Conservation (phyloP, 2,329 filamentous ascomycete genomes). For the Periconia sp. region DNA sequence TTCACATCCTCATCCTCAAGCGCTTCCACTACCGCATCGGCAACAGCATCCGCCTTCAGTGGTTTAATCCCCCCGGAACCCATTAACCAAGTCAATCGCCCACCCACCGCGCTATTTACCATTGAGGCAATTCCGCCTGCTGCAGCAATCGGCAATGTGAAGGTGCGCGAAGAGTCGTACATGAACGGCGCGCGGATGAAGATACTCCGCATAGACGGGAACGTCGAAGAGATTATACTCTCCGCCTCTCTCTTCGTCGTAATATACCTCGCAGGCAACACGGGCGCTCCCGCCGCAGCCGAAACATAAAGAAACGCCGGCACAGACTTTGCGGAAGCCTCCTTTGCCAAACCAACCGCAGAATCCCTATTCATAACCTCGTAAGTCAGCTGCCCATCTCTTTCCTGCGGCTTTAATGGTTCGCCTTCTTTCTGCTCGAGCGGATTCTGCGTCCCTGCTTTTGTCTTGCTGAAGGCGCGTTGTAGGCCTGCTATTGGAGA, state of each 20-base stretch:
- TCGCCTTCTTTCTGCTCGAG: constrained; percentile 65
- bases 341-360: constrained; percentile 82
- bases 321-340: constrained; percentile 69
- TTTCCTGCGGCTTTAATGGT: constrained; percentile 69
- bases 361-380: constrained; percentile 95
- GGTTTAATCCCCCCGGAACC: constrained; percentile 86
- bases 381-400: constrained; percentile 83
- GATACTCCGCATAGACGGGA: constrained; percentile 76
- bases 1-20: constrained; percentile 74
- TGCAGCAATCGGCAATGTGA: constrained; percentile 86
- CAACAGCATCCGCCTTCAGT: constrained; percentile 83
- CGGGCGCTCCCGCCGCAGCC: constrained; percentile 82
- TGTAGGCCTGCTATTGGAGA: constrained; percentile 79
- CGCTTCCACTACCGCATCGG: constrained; percentile 87
- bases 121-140: constrained; percentile 75
- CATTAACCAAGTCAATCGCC: constrained; percentile 76
- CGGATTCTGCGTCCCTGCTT: constrained; percentile 70
- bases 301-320: constrained; percentile 85
- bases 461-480: constrained; percentile 75
- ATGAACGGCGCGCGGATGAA: constrained; percentile 88
- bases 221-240: constrained; percentile 71
- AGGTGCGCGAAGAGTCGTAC: constrained; percentile 80
- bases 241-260: constrained; percentile 92
- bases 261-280: constrained; percentile 86
- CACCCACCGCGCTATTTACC: constrained; percentile 79